Evolutionary conservation across 2,329 filamentous ascomycete genomes (phyloP).

Genomic region (Microsporum ferrugineum): DNA sequence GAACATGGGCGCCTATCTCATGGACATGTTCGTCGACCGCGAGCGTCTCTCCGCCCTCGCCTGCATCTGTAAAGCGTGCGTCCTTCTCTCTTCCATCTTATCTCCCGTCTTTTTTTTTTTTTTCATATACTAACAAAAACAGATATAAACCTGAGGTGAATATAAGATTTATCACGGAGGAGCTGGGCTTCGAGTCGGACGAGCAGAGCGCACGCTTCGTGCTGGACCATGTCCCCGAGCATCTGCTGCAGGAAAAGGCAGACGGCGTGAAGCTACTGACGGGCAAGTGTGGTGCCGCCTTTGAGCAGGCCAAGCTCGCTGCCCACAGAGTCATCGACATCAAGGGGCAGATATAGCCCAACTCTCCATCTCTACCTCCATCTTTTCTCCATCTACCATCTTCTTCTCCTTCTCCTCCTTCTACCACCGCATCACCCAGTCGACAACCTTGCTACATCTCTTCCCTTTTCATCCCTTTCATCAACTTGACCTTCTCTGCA

Average conservation of each 20-base stretch:
- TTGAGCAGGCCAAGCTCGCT: constrained; percentile 59
- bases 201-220: constrained; percentile 85
- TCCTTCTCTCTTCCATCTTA: constrained; percentile 18
- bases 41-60: constrained; percentile 84
- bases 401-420: not conserved
- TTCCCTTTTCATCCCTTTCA: no score
- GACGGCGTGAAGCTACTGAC: constrained; percentile 63
- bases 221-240: constrained; percentile 63
- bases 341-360: constrained; percentile 70
- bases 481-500: no score
- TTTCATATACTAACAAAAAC: constrained; percentile 36
- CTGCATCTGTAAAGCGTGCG: constrained; percentile 91
- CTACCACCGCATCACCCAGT: no score
- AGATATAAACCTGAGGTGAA: constrained; percentile 90
- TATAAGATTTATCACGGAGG: constrained; percentile 84
- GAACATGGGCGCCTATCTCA: constrained; percentile 94
- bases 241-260: constrained; percentile 64
- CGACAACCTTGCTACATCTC: no score
- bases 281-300: constrained; percentile 58
- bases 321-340: constrained; percentile 88
- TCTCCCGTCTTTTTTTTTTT: not conserved
- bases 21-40: constrained; percentile 97
- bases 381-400: not conserved
- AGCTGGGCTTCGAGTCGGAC: constrained; percentile 90
- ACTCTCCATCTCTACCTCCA: constrained; percentile 9